phyloP scores from a whole-genome alignment of 495 filamentous ascomycete species.

The Podospora didyma region DNA sequence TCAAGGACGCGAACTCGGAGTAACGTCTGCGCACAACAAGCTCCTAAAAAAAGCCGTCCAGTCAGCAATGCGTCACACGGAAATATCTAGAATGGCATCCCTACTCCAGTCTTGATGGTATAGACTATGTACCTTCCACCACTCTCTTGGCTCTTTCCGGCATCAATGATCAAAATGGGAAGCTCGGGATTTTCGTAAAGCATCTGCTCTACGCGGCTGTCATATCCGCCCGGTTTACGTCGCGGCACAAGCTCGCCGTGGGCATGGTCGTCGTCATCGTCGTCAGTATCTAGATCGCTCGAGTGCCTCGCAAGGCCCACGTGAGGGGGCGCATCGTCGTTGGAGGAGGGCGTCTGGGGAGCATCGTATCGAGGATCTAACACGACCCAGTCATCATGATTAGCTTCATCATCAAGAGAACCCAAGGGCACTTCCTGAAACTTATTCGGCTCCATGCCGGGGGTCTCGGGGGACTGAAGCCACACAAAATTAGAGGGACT shows the following conservation, averaged over 20 bases:
- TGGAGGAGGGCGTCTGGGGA: slow-evolving; percentile 41
- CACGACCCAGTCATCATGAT: slow-evolving; percentile 37
- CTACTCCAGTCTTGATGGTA: slow-evolving; percentile 89
- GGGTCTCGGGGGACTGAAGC: background rate
- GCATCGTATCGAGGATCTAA: slow-evolving; percentile 42
- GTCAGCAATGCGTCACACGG: background rate
- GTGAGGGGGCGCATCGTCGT: slow-evolving; percentile 28
- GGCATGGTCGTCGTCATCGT: slow-evolving; percentile 56
- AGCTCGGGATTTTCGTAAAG: slow-evolving; percentile 91
- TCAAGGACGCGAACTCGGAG: slow-evolving; percentile 92
- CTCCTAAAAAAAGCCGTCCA: slow-evolving; percentile 60
- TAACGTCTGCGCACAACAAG: slow-evolving; percentile 92
- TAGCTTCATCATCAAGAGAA: slow-evolving; percentile 28
- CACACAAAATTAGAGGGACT: slow-evolving; percentile 17
- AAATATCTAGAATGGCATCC: slow-evolving; percentile 19
- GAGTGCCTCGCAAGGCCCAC: slow-evolving; percentile 25
- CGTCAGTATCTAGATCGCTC: slow-evolving; percentile 33
- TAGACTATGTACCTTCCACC: slow-evolving; percentile 90
- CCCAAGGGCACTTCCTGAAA: slow-evolving; percentile 23
- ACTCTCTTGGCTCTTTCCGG: slow-evolving; percentile 91
- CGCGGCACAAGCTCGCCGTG: slow-evolving; percentile 44
- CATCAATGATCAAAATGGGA: slow-evolving; percentile 83
- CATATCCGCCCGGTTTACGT: slow-evolving; percentile 80
- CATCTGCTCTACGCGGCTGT: slow-evolving; percentile 92
- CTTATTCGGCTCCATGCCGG: slow-evolving; percentile 31